Percentiles rank a stretch among this genome's conserved stretches.
phyloP scores from a whole-genome alignment of 1,284 basidiomycete genomes.

The Marasmius sp. region DNA sequence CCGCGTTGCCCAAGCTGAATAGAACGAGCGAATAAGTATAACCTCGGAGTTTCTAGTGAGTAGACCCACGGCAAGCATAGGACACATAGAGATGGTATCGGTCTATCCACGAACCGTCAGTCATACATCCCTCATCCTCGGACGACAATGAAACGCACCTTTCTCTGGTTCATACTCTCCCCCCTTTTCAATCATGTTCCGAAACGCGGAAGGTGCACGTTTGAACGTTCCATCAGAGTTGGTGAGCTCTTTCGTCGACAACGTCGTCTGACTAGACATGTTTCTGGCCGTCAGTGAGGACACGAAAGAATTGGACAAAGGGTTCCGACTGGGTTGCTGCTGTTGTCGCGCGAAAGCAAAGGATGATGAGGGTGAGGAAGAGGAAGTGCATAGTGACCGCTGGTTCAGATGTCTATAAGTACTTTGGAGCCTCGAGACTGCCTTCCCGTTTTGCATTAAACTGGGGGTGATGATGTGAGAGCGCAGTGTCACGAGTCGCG shows the following conservation, averaged over 20 bases:
- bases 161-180: slow-evolving; percentile 81
- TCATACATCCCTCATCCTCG: neutral
- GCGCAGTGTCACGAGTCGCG: too few species aligned
- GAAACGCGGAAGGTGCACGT: slow-evolving; percentile 70
- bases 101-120: slow-evolving; percentile 39
- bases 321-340: too few species aligned
- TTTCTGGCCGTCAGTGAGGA: neutral
- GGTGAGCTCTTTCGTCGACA: neutral
- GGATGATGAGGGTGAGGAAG: too few species aligned
- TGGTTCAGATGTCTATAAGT: too few species aligned
- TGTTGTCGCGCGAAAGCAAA: too few species aligned
- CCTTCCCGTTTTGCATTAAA: too few species aligned
- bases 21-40: neutral
- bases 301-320: too few species aligned
- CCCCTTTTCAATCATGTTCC: slow-evolving; percentile 70
- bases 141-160: slow-evolving; percentile 45
- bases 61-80: slow-evolving; percentile 67
- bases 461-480: too few species aligned
- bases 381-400: too few species aligned
- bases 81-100: slow-evolving; percentile 90
- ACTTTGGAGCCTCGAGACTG: too few species aligned
- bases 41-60: slow-evolving; percentile 11
- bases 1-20: slow-evolving; percentile 87
- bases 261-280: neutral
- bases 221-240: slow-evolving; percentile 82